phyloP scores from a whole-genome alignment of 2,329 filamentous ascomycete species.

The Moelleriella libera region DNA sequence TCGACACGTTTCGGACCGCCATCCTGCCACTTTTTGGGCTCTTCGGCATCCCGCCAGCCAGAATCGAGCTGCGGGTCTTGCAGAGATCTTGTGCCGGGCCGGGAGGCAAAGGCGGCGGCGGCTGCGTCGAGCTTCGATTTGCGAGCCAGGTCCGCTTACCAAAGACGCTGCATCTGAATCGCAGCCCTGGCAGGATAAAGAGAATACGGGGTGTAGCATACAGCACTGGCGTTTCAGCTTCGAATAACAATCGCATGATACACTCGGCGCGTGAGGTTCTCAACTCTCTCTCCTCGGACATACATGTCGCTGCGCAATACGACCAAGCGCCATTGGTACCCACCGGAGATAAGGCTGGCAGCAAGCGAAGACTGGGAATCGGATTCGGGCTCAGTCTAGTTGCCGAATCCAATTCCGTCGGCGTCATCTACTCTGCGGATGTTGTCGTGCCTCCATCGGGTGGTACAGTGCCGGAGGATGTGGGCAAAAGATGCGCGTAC shows the following conservation, averaged over 20 bases:
- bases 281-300: slow-evolving; percentile 75
- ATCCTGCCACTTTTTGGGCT: slow-evolving; percentile 79
- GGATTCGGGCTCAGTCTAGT: slow-evolving; percentile 87
- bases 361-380: slow-evolving; percentile 59
- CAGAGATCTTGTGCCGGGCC: slow-evolving; percentile 65
- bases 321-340: slow-evolving; percentile 48
- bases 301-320: slow-evolving; percentile 76
- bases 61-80: slow-evolving; percentile 76
- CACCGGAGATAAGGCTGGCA: slow-evolving; percentile 37
- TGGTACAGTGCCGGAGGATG: slow-evolving; percentile 75
- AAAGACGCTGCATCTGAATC: slow-evolving; percentile 78
- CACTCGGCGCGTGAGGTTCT: slow-evolving; percentile 76
- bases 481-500: slow-evolving; percentile 77
- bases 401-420: slow-evolving; percentile 72
- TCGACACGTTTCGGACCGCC: slow-evolving; percentile 87
- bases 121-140: slow-evolving; percentile 86
- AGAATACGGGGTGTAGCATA: slow-evolving; percentile 88
- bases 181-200: slow-evolving; percentile 74
- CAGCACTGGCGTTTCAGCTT: slow-evolving; percentile 77
- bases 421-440: slow-evolving; percentile 80
- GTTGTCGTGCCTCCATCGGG: slow-evolving; percentile 61
- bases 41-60: slow-evolving; percentile 68
- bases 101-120: slow-evolving; percentile 67
- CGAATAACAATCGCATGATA: slow-evolving; percentile 92
- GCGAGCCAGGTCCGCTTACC: slow-evolving; percentile 86